Evolutionary conservation across 208 protist genomes (phyloP).

Genomic region (Crithidia thermophila): DNA sequence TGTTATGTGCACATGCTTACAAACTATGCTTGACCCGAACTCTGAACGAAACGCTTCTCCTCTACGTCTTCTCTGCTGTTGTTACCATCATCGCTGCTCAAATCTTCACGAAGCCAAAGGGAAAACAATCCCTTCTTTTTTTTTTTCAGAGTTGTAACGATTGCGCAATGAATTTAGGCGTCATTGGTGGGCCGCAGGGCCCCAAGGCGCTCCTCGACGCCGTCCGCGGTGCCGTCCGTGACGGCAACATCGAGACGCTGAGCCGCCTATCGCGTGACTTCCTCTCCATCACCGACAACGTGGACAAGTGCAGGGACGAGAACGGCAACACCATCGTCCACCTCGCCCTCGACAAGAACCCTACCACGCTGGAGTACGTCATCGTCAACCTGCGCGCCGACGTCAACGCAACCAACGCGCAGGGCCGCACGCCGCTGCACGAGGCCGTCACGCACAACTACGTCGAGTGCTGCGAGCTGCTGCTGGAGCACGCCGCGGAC

Average conservation of each 20-base stretch:
- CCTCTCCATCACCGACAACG: slow-evolving; percentile 75
- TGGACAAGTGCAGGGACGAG: slow-evolving; percentile 85
- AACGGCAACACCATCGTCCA: slow-evolving; percentile 88
- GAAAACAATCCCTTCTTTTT: not conserved
- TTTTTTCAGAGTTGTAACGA: too few species aligned
- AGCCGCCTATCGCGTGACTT: slow-evolving; percentile 73
- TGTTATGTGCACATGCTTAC: too few species aligned
- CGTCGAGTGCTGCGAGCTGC: slow-evolving; percentile 77
- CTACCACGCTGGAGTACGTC: slow-evolving; percentile 66
- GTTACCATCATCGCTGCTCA: too few species aligned
- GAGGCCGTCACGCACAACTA: slow-evolving; percentile 87
- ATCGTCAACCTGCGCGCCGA: slow-evolving; percentile 67
- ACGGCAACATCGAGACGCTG: slow-evolving; percentile 75
- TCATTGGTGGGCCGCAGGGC: slow-evolving; percentile 84
- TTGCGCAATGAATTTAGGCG: slow-evolving; percentile 37
- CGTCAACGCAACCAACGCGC: slow-evolving; percentile 80
- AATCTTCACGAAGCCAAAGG: too few species aligned
- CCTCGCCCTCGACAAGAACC: slow-evolving; percentile 73
- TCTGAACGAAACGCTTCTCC: not conserved
- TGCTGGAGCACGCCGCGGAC: slow-evolving; percentile 84
- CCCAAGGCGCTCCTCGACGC: slow-evolving; percentile 87
- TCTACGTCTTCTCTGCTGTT: too few species aligned
- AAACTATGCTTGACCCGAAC: too few species aligned
- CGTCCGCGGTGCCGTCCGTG: slow-evolving; percentile 62
- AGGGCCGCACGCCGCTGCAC: slow-evolving; percentile 88